These are phyloP conservation scores for Solanum commersonii DNA, from an alignment of 257 asterid genomes.

Conservation along the genomic window DNA sequence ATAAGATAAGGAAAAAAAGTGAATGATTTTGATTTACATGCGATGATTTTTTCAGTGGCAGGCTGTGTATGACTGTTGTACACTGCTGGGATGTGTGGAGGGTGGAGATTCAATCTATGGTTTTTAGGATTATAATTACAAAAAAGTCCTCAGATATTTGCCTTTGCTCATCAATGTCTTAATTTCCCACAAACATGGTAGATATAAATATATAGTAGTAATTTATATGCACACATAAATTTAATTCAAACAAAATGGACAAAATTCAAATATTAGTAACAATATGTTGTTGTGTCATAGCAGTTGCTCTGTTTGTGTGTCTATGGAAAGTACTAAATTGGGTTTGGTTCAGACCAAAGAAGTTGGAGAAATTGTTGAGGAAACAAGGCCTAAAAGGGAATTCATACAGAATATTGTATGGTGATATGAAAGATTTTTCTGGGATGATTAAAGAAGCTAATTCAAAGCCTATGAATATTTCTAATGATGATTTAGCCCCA, in stretches of 20 bases:
- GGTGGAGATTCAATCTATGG: too few relatives aligned
- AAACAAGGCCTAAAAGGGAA: conserved; percentile 27
- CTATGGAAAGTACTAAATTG: neutral
- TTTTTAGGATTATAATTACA: too few relatives aligned
- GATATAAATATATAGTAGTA: neutral
- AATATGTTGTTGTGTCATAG: neutral
- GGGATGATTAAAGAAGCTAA: neutral
- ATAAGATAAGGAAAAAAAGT: too few relatives aligned
- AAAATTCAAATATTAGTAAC: neutral
- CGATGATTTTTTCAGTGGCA: too few relatives aligned
- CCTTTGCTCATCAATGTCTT: neutral
- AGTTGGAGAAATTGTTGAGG: neutral
- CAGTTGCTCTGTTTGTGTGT: neutral
- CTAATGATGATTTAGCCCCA: conserved; percentile 1
- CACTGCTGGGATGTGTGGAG: too few relatives aligned
- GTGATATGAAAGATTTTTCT: conserved; percentile 3
- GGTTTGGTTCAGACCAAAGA: conserved; percentile 10
- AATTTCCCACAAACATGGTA: neutral
- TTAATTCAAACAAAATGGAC: neutral
- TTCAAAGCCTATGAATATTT: neutral
- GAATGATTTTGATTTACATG: too few relatives aligned
- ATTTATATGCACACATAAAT: neutral
- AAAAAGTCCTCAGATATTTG: too few relatives aligned
- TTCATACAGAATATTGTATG: conserved; percentile 10
- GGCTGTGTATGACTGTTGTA: too few relatives aligned